A percentile compares a stretch with the other conserved stretches of the same genome.
Evolutionary conservation across 257 asterid species (phyloP).

Genomic region (Nicotiana knightiana): DNA sequence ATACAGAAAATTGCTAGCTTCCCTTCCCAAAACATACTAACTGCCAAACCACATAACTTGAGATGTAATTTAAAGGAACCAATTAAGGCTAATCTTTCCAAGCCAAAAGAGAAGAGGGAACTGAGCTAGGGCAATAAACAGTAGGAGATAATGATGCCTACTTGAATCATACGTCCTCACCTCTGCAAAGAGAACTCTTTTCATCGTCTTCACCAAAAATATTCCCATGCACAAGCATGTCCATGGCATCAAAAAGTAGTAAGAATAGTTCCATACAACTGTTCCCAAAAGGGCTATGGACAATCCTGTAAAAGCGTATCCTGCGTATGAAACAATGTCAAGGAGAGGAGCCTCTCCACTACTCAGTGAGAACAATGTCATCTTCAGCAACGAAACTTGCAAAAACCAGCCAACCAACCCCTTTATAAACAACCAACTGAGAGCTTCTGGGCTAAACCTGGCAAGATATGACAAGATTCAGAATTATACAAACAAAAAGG

Average conservation of each 20-base stretch:
- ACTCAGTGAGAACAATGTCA: slow-evolving; percentile 26
- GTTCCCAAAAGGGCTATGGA: slow-evolving; percentile 25
- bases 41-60: neutral
- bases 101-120: slow-evolving; percentile 30
- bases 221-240: slow-evolving; percentile 29
- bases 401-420: slow-evolving; percentile 41
- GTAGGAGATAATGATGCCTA: slow-evolving; percentile 29
- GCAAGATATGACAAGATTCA: neutral
- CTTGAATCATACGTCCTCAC: slow-evolving; percentile 27
- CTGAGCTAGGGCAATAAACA: slow-evolving; percentile 35
- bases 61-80: slow-evolving; percentile 19
- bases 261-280: slow-evolving; percentile 22
- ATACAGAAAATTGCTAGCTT: neutral
- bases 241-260: slow-evolving; percentile 29
- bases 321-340: slow-evolving; percentile 31
- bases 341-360: slow-evolving; percentile 32
- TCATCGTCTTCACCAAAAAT: slow-evolving; percentile 31
- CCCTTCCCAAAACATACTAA: neutral
- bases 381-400: slow-evolving; percentile 26
- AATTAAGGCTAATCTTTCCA: slow-evolving; percentile 27
- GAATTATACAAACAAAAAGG: neutral
- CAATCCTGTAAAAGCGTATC: slow-evolving; percentile 29
- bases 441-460: slow-evolving; percentile 42
- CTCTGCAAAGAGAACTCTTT: slow-evolving; percentile 32
- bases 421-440: slow-evolving; percentile 36